Base-by-base conservation (phyloP, 192 early-diverging fungal species). In the Anaeromyces robustus region DNA sequence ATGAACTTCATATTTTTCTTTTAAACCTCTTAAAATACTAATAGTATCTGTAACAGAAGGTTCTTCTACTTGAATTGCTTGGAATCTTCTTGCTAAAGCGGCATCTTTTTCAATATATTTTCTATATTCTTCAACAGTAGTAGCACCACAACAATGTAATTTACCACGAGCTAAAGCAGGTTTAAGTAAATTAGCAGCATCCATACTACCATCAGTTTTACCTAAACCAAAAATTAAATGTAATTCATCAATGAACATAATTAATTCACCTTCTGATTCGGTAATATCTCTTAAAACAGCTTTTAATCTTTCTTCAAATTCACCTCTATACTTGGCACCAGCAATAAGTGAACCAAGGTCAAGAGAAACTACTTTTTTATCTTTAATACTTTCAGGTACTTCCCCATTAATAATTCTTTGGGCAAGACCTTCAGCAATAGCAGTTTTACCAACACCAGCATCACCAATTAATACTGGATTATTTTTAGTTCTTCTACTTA, bases 231-330 rank as follows among this genome's bases (percentile, higher is more conserved):
- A 83, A 18, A 95, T 82, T 52, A 87, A 91, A 79, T 95, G 94
- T 29, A 95, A 86, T 84, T 95, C 94, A 80, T 95, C 94, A 79
- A 94, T 92, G 82, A 95, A 95, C 34, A 95, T 78, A 80, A 95
- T 93, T 30, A 92, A 88, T n/a, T 92, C 92, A 29, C 89, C 90
- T 77, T 94, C 90, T 2, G 90, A 87, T 29, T 90, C 92, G 29
- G 88, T 88, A 19, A 95, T 89, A 82, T 93, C 92, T 32, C 89
- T 87, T 29, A 95, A 86, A 79, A 95, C 87, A 13, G 87, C 89
- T 82, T 95, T 95, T 14, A 95, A 83, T 12, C 94, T 87, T 80
- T 95, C 94, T 82, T 95, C 94, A 79, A 95, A 95, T 86, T 95
- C 94, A 77, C 93, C 93, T 29, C 92, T 89, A 86, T 80, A 81